phyloP scores from a whole-genome alignment of 2,329 filamentous ascomycete species.

The Sporothrix pallida region DNA sequence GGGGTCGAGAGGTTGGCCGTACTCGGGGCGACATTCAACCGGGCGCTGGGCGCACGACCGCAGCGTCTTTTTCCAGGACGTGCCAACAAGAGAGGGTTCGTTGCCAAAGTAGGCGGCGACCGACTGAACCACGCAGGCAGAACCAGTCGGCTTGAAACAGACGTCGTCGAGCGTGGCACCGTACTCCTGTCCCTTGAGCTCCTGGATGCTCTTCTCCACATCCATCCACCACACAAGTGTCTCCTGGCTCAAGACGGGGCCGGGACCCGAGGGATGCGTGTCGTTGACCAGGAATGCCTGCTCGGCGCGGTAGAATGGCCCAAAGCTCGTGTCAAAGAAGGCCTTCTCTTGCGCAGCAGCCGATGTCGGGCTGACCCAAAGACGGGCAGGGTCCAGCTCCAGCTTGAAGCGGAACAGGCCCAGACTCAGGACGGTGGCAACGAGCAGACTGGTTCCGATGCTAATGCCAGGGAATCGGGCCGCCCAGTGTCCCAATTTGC shows the following conservation, averaged over 20 bases:
- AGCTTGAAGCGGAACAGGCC: slow-evolving; percentile 91
- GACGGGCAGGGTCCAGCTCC: slow-evolving; percentile 84
- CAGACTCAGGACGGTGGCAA: slow-evolving; percentile 79
- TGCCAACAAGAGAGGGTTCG: slow-evolving; percentile 65
- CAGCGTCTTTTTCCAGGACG: slow-evolving; percentile 75
- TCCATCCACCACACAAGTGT: slow-evolving; percentile 93
- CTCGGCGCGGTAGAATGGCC: slow-evolving; percentile 92
- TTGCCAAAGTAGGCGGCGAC: slow-evolving; percentile 87
- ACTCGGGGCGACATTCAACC: slow-evolving; percentile 83
- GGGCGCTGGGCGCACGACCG: slow-evolving; percentile 77
- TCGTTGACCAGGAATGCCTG: slow-evolving; percentile 95
- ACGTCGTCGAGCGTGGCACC: slow-evolving; percentile 78
- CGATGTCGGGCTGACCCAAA: slow-evolving; percentile 97
- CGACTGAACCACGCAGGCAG: slow-evolving; percentile 91
- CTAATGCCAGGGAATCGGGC: slow-evolving; percentile 85
- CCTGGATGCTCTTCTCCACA: slow-evolving; percentile 77
- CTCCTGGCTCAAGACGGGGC: slow-evolving; percentile 85
- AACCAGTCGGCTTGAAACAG: slow-evolving; percentile 90
- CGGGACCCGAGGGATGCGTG: slow-evolving; percentile 64
- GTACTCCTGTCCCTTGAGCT: slow-evolving; percentile 71
- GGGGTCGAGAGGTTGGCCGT: slow-evolving; percentile 85
- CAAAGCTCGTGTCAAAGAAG: slow-evolving; percentile 93
- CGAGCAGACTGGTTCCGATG: slow-evolving; percentile 73
- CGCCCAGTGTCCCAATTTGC: slow-evolving; percentile 76
- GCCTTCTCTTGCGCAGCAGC: slow-evolving; percentile 88